Base-by-base conservation (phyloP, 1,284 basidiomycete genomes). In the Boletellus deceptivus region DNA sequence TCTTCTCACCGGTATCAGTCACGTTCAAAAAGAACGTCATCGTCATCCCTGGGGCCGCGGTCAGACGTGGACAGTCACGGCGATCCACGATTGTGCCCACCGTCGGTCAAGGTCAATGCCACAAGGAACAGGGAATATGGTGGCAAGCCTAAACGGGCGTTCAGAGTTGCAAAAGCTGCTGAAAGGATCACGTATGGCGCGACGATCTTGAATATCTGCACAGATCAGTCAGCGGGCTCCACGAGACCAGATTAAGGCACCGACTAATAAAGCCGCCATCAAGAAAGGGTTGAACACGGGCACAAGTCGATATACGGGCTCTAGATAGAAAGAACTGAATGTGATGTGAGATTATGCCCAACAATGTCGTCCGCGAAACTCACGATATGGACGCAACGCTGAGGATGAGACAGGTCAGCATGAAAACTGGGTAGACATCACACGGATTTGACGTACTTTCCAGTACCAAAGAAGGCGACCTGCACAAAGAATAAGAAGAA, bases 401-500 rank as follows among this genome's bases (percentile, higher is more conserved):
- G 59, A 37, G 58, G 47, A 43, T 17, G n/a, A 29, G 41, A 27
- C 35, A 41, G 40, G 37, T 50, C 39, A 50, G 47, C 22, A 57
- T 25, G 13, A 48, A 31, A 31, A 17, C 22, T 27, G 16, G 39
- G 44, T 22, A 43, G 37, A 45, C 10, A 42, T 35, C 33, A n/a
- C 34, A 46, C 16, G 20, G 3, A 29, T 17, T 48, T 18, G 4
- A 78, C 88, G 66, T 70, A 89, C 89, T 91, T 91, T 71, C 90
- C 90, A 29, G 84, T 91, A 11, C 91, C 92, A 63, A 93, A 93
- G 71, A 94, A 94, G 4, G 86, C 91, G 43, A 91, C 80, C 61
- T 95, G 91, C 4, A 93, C 84, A 61, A 93, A 91, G 67, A 92
- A 89, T 53, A 95, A 70, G 72, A 93, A 94, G 65, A 91, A 89